These are phyloP conservation scores for Beauveria asiatica DNA, from an alignment of 2,329 filamentous ascomycete species.

Conservation along the genomic window DNA sequence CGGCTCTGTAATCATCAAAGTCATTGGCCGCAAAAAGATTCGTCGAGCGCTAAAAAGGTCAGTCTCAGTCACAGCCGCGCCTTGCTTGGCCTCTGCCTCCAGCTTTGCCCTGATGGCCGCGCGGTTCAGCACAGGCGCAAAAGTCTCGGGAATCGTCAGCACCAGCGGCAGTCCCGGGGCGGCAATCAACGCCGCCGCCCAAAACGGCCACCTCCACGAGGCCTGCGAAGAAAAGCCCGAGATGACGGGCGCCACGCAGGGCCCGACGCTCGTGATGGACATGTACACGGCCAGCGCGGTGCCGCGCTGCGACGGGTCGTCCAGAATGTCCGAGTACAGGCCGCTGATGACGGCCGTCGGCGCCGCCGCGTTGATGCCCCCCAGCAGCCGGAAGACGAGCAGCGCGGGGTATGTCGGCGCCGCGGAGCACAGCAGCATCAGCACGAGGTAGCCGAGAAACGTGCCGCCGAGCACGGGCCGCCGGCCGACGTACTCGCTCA, in stretches of 20 bases:
- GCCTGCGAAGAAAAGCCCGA: conserved; percentile 40
- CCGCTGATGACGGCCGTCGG: conserved; percentile 27
- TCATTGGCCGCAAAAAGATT: conserved; percentile 41
- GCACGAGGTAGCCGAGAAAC: conserved; percentile 25
- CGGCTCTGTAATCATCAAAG: conserved; percentile 39
- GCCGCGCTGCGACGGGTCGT: conserved; percentile 23
- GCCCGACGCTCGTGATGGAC: conserved; percentile 24
- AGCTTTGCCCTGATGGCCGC: conserved; percentile 32
- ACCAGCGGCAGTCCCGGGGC: conserved; percentile 22
- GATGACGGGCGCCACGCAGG: conserved; percentile 41
- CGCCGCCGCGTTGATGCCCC: conserved; percentile 25
- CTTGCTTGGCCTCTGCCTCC: conserved; percentile 33
- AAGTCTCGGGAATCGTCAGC: conserved; percentile 36
- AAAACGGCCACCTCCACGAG: conserved; percentile 34
- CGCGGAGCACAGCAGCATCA: conserved; percentile 28
- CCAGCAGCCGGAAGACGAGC: conserved; percentile 31
- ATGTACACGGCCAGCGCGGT: conserved; percentile 27
- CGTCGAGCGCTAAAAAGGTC: conserved; percentile 31
- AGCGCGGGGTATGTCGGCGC: conserved; percentile 34
- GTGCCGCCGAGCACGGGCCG: conserved; percentile 25
- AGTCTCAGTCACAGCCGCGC: conserved; percentile 31
- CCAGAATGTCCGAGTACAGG: conserved; percentile 25
- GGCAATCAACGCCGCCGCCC: conserved; percentile 27
- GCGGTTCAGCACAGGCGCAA: conserved; percentile 41
- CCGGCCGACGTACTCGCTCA: conserved; percentile 27